phyloP scores from a whole-genome alignment of 2,329 filamentous ascomycete species.

The Neobulgaria alba region DNA sequence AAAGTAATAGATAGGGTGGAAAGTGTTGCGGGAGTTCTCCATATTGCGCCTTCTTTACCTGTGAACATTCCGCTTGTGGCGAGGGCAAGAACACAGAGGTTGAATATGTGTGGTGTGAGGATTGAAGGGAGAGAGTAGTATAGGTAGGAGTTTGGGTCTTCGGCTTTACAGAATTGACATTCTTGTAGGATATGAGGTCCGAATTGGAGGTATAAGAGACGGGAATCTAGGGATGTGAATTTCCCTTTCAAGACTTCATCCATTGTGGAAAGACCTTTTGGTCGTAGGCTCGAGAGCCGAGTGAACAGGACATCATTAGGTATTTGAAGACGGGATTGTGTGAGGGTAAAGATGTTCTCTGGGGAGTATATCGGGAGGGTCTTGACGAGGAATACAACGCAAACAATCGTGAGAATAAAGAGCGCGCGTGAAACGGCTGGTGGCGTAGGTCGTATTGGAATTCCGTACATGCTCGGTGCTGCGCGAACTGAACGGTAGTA shows the following conservation, averaged over 20 bases:
- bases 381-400: conserved; percentile 47
- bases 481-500: conserved; percentile 51
- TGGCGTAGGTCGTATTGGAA: conserved; percentile 48
- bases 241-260: conserved; percentile 61
- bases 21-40: conserved; percentile 64
- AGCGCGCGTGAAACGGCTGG: conserved; percentile 46
- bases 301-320: conserved; percentile 78
- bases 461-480: conserved; percentile 35
- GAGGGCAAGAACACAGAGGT: conserved; percentile 63
- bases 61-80: conserved; percentile 62
- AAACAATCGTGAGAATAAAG: conserved; percentile 45
- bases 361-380: conserved; percentile 61
- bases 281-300: conserved; percentile 54
- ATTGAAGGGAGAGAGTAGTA: conserved; percentile 72
- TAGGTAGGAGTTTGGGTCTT: conserved; percentile 62
- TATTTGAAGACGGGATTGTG: conserved; percentile 74
- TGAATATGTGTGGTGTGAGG: conserved; percentile 68
- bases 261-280: conserved; percentile 38
- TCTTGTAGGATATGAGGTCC: conserved; percentile 65
- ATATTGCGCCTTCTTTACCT: conserved; percentile 54
- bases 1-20: conserved; percentile 48
- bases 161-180: conserved; percentile 76
- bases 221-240: conserved; percentile 62
- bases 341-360: conserved; percentile 73
- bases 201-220: conserved; percentile 75